These are phyloP conservation scores for Malus hybrid DNA, from an alignment of 331 rosid genomes.

Conservation along the genomic window DNA sequence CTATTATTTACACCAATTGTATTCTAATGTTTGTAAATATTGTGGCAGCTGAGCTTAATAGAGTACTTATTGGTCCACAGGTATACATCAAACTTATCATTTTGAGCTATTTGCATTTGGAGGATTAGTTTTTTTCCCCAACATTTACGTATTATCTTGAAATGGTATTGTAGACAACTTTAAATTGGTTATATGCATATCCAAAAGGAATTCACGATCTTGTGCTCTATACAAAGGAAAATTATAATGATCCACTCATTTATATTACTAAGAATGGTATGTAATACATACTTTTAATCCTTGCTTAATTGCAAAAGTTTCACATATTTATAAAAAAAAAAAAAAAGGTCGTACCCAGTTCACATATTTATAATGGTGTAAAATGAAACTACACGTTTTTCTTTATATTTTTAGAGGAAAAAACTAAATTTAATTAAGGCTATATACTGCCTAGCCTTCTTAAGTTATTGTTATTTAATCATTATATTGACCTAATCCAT, in stretches of 20 bases:
- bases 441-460: too few species aligned
- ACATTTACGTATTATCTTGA: not conserved
- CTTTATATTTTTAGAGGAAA: not conserved
- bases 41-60: slow-evolving; percentile 27
- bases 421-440: not conserved
- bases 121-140: too few species aligned
- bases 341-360: too few species aligned
- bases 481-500: not conserved
- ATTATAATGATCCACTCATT: slow-evolving; percentile 42
- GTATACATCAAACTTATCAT: slow-evolving; percentile 4
- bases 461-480: not conserved
- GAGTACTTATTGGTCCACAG: slow-evolving; percentile 41
- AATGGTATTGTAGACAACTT: slow-evolving; percentile 17
- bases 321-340: too few species aligned
- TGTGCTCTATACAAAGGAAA: slow-evolving; percentile 28
- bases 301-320: too few species aligned
- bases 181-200: slow-evolving; percentile 34
- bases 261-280: slow-evolving; percentile 56
- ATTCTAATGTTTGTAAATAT: not conserved
- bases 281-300: not conserved
- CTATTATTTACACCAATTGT: not conserved
- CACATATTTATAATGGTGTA: too few species aligned
- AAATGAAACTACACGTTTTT: too few species aligned
- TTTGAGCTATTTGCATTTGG: too few species aligned
- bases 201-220: slow-evolving; percentile 35